These are phyloP conservation scores for Cercospora nicotianae DNA, from an alignment of 2,329 filamentous ascomycete species.

Conservation along the genomic window DNA sequence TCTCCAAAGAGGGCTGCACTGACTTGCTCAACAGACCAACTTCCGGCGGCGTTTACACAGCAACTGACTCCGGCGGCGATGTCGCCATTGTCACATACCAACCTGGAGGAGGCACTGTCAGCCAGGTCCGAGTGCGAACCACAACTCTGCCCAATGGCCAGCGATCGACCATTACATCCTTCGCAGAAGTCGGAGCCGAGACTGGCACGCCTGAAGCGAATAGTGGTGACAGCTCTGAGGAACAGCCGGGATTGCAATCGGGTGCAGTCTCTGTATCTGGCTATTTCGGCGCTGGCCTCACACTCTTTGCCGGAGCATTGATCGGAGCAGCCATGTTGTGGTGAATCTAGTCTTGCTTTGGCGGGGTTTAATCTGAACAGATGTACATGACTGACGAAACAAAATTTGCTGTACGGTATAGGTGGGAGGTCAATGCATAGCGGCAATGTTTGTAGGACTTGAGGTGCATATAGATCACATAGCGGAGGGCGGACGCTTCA, in stretches of 20 bases:
- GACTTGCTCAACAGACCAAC: conserved; percentile 16
- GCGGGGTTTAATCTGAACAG: neutral
- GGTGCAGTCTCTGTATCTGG: conserved; percentile 36
- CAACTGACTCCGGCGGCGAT: conserved; percentile 43
- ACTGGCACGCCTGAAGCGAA: conserved; percentile 21
- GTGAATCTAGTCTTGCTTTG: neutral
- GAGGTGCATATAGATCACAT: neutral
- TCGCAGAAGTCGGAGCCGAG: conserved; percentile 43
- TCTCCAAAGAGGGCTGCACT: neutral
- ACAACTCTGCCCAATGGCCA: conserved; percentile 39
- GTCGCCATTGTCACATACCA: conserved; percentile 51
- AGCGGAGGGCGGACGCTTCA: neutral
- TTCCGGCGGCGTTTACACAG: conserved; percentile 45
- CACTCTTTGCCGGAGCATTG: conserved; percentile 37
- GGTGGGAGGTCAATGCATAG: neutral
- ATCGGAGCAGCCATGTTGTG: conserved; percentile 37
- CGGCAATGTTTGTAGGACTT: neutral
- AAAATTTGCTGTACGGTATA: neutral
- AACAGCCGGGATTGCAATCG: conserved; percentile 43
- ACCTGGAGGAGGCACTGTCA: conserved; percentile 45
- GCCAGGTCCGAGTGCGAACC: conserved; percentile 42
- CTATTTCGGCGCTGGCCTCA: conserved; percentile 34
- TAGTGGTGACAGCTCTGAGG: conserved; percentile 11
- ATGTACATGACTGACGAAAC: conserved; percentile 5
- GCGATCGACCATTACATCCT: conserved; percentile 47